These are phyloP conservation scores for Aegle marmelos DNA, from an alignment of 345 rosid species.

Conservation along the genomic window DNA sequence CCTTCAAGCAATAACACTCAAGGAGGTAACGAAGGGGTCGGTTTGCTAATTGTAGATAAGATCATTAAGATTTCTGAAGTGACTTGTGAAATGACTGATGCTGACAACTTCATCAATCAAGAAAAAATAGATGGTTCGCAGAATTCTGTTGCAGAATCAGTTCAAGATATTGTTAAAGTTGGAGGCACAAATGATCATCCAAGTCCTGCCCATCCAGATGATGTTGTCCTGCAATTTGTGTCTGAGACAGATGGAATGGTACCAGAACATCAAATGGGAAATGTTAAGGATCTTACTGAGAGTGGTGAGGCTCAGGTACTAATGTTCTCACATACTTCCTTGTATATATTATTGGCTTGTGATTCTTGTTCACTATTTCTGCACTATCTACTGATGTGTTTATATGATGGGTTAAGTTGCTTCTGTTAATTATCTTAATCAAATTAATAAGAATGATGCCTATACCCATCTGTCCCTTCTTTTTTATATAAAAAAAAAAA, in stretches of 20 bases:
- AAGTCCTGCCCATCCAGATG: conserved; percentile 5
- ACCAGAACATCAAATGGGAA: conserved; percentile 15
- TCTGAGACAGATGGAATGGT: conserved; percentile 13
- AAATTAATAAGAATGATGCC: neutral
- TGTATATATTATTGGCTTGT: neutral
- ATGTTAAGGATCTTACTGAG: conserved; percentile 9
- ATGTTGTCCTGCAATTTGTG: neutral
- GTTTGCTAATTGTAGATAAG: conserved; percentile 35
- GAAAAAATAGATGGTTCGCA: conserved; percentile 28
- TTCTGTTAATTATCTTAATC: neutral
- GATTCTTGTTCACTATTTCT: neutral
- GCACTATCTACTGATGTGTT: neutral
- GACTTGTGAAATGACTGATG: conserved; percentile 31
- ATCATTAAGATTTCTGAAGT: conserved; percentile 46
- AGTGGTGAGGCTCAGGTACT: conserved; percentile 35
- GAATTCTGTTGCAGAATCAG: conserved; percentile 27
- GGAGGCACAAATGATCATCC: conserved; percentile 17
- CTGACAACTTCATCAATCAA: conserved; percentile 26
- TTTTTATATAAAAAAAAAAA: no score
- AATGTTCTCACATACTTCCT: neutral
- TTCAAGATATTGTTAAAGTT: conserved; percentile 10
- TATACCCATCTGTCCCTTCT: neutral
- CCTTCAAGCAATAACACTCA: conserved; percentile 27
- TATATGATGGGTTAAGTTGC: neutral
- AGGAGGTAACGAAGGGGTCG: conserved; percentile 33